Evolutionary conservation across 1,284 basidiomycete genomes (phyloP).

Genomic region (Ceratorhiza oryzae-sativae): DNA sequence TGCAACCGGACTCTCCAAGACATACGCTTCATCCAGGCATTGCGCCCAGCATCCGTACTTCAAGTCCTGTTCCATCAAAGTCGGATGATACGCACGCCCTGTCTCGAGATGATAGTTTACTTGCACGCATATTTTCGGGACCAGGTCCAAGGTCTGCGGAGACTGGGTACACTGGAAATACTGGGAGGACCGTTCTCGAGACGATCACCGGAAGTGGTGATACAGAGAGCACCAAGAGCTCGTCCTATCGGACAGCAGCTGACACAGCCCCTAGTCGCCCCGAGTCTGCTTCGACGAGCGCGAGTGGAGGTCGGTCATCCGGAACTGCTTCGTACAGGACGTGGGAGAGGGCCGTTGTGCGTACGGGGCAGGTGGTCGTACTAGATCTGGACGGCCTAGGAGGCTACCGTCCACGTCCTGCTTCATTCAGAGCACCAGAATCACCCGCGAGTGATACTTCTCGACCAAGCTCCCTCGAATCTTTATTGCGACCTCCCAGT

Average conservation of each 20-base stretch:
- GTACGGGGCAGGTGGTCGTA: background rate
- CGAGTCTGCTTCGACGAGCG: background rate
- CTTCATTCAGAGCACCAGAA: background rate
- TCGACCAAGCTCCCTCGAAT: background rate
- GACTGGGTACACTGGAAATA: constrained; percentile 1
- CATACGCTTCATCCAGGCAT: no score
- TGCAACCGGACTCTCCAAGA: no score
- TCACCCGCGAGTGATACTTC: background rate
- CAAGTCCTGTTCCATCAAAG: background rate
- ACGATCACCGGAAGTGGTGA: background rate
- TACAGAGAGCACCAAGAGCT: background rate
- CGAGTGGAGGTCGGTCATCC: background rate
- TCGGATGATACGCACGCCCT: constrained; percentile 1
- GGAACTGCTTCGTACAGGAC: background rate
- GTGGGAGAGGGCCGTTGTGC: background rate
- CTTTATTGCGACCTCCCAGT: background rate
- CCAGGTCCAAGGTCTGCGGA: background rate
- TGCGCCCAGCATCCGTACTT: background rate
- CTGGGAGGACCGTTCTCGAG: background rate
- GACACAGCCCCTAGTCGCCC: background rate
- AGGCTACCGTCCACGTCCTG: background rate
- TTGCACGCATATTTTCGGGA: constrained; percentile 20
- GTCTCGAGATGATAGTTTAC: constrained; percentile 19
- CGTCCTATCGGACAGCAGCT: background rate
- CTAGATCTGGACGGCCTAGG: background rate